Evolutionary conservation across 1,284 basidiomycete genomes (phyloP).

Genomic region (Paramarasmius palmivorus): DNA sequence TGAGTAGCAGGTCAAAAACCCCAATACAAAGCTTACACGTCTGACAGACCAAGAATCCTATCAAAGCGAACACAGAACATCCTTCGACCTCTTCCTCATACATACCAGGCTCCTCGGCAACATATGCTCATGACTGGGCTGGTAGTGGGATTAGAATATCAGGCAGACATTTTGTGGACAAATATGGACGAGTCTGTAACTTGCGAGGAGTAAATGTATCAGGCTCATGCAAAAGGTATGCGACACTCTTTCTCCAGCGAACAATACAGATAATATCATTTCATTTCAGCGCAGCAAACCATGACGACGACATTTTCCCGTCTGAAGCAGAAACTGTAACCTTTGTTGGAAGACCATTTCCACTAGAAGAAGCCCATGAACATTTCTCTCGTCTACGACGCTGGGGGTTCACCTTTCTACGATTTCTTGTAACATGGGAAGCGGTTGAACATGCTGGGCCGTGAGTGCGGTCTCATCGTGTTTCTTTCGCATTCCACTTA

Average conservation of each 20-base stretch:
- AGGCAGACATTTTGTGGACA: conserved; percentile 79
- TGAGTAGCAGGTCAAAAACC: too few species aligned
- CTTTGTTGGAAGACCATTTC: conserved; percentile 84
- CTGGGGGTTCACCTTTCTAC: conserved; percentile 86
- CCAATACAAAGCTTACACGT: too few species aligned
- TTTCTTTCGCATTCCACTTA: not conserved
- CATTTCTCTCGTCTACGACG: conserved; percentile 78
- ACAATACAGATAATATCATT: not conserved
- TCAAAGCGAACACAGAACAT: conserved; percentile 25
- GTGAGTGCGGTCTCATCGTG: conserved; percentile 48
- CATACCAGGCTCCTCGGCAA: conserved; percentile 41
- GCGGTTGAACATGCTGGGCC: conserved; percentile 90
- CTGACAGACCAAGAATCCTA: not conserved
- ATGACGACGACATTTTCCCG: conserved; percentile 65
- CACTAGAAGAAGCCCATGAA: conserved; percentile 79
- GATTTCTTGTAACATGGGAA: conserved; percentile 95
- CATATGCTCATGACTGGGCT: conserved; percentile 79
- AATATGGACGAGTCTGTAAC: conserved; percentile 72
- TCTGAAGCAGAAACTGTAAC: conserved; percentile 62
- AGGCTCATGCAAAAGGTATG: conserved; percentile 82
- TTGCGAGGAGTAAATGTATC: conserved; percentile 83
- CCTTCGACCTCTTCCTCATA: conserved; percentile 45
- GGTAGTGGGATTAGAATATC: conserved; percentile 55
- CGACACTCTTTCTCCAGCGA: conserved; percentile 11
- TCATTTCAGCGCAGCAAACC: conserved; percentile 55